Evolutionary conservation across 2,329 filamentous ascomycete genomes (phyloP).

Genomic region (Fusarium acutatum): DNA sequence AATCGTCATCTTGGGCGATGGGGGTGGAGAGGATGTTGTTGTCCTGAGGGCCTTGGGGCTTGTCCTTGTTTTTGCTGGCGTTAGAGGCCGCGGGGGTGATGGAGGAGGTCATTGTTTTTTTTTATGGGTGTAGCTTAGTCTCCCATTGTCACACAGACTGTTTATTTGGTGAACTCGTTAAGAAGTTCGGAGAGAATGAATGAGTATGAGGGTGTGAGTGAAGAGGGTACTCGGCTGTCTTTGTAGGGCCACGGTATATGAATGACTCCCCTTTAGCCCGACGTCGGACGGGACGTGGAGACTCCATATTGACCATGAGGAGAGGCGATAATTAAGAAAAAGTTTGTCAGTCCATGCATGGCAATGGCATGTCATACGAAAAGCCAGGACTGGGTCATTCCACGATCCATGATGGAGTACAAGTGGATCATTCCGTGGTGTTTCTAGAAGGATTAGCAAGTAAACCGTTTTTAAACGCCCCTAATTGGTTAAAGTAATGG

Average conservation of each 20-base stretch:
- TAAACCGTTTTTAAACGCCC: not conserved
- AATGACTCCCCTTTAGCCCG: slow-evolving; percentile 25
- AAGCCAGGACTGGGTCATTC: slow-evolving; percentile 2
- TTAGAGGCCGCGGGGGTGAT: slow-evolving; percentile 27
- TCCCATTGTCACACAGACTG: slow-evolving; percentile 36
- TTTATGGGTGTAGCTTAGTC: slow-evolving; percentile 12
- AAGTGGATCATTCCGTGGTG: slow-evolving; percentile 6
- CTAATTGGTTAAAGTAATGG: slow-evolving; percentile 9
- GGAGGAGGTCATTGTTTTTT: slow-evolving; percentile 23
- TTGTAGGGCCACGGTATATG: slow-evolving; percentile 17
- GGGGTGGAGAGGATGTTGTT: slow-evolving; percentile 14
- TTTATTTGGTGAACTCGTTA: not conserved
- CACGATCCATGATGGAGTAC: slow-evolving; percentile 28
- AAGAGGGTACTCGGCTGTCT: slow-evolving; percentile 15
- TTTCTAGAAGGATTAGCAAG: slow-evolving; percentile 27
- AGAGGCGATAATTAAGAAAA: slow-evolving; percentile 22
- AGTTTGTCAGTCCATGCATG: slow-evolving; percentile 33
- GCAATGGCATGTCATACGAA: slow-evolving; percentile 24
- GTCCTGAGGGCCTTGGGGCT: slow-evolving; percentile 5
- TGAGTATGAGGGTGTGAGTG: not conserved
- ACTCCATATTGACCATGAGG: not conserved
- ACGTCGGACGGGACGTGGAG: slow-evolving; percentile 23
- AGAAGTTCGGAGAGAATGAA: not conserved
- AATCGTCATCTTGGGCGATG: slow-evolving; percentile 13
- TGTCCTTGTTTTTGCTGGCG: slow-evolving; percentile 19